phyloP scores from a whole-genome alignment of 306 rosid species.

The Oemleria cerasiformis region DNA sequence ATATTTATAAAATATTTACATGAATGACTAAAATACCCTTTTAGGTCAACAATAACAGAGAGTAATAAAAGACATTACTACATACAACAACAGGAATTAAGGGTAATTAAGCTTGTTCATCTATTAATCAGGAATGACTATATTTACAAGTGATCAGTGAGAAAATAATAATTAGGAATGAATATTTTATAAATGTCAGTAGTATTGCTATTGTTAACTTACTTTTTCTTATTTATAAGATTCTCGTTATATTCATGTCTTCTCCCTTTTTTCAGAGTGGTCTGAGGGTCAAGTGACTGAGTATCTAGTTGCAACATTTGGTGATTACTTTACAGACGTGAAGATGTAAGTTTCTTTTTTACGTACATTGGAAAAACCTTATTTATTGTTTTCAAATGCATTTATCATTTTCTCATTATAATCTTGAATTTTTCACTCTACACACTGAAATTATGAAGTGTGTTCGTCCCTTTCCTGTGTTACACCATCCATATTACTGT shows the following conservation, averaged over 20 bases:
- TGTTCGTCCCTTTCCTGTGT: not conserved
- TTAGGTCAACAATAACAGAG: not conserved
- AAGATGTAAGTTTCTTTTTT: constrained; percentile 66
- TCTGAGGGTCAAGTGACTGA: constrained; percentile 89
- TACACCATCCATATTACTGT: not conserved
- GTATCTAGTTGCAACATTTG: constrained; percentile 88
- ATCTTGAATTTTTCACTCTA: constrained; percentile 4
- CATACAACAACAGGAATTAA: too few species aligned
- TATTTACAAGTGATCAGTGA: too few species aligned
- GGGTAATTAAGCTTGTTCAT: too few species aligned
- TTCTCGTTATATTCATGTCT: constrained; percentile 19
- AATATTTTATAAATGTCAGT: too few species aligned
- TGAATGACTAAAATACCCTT: not conserved
- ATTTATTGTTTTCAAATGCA: not conserved
- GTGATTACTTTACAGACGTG: constrained; percentile 91
- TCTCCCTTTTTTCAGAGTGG: constrained; percentile 68
- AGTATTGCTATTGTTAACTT: not conserved
- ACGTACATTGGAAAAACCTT: not conserved
- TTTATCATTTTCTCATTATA: not conserved
- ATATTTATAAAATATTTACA: too few species aligned
- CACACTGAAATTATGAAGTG: not conserved
- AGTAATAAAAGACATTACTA: not conserved
- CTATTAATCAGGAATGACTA: too few species aligned
- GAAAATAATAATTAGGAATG: too few species aligned
- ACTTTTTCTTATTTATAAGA: not conserved